Evolutionary conservation across 2,329 filamentous ascomycete species (phyloP), one percentile per base, ranked within the genome.

Genomic region (Bipolaris victoriae): DNA sequence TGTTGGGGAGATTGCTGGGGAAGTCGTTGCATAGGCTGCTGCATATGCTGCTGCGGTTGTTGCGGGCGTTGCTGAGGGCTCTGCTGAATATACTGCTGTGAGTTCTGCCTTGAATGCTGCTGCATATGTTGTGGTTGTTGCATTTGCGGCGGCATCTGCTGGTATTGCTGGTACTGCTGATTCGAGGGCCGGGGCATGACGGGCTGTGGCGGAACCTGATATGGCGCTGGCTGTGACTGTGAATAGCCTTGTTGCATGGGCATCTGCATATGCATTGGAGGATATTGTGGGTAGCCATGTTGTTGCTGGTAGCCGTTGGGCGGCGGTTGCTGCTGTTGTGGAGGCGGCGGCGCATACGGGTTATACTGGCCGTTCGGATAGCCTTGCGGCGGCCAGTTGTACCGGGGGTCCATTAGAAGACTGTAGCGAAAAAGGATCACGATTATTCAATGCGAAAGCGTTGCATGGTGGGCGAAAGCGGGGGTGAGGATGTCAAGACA

Each of bases 321-420:
- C 49, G 40, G 41, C 24, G 22, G 52, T 36, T 68, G 69, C 44
- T 69, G 64, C 47, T 55, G 64, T 45, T 75, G 69, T 39, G 65
- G 69, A 53, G 58, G 67, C 13, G 63, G 64, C 45, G 67, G 66
- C 50, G 60, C 56, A 62, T 75, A 73, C 29, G 68, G 64, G 31
- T 49, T 57, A 60, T 75, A 72, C 55, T 74, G 71, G 53, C 63
- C 63, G 55, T 69, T 70, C 3, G 63, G 49, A 47, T 71, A 70
- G 51, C 56, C 64, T 63, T 67, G 71, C 45, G 68, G 70, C 49
- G 68, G 69, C 66, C 70, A 74, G 63, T 72, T 70, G 52, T 71
- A 73, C n/a, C 69, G 68, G 6, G 72, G 71, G 47, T 76, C 71
- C 73, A 76, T 43, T 39, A 13, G 39, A 20, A 9, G 37, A 44